Evolutionary conservation across 129 eudicot species (phyloP), one percentile per base, ranked within the genome.

Genomic region (Pulicaria dysenterica): DNA sequence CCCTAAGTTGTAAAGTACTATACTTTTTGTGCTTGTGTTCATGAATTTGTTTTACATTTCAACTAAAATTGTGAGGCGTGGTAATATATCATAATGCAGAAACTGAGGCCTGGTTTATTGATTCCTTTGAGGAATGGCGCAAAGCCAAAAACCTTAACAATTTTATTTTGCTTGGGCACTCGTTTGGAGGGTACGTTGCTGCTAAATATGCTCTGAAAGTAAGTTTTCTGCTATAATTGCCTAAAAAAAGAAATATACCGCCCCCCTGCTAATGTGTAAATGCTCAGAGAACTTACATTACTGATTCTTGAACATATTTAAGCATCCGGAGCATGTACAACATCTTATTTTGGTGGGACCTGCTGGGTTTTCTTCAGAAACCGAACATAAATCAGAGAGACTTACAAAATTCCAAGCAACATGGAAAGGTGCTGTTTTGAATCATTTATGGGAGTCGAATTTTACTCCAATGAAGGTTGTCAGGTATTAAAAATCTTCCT

Each of bases 101-200:
- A 81, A 93, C 98, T 45, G 98, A 94, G 83, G 95, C 87, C n/a
- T 94, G 98, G 96, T 94, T 94, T 84, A 85, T 90, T 70, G 96
- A 94, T 78, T 94, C 98, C 31, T 81, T 94, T 41, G 98, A 94
- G 84, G 96, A 85, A 83, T 94, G 98, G 98, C 92, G 98, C 43
- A 94, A 87, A 77, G 90, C 95, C 67, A 85, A 94, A 77, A 86
- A 94, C 58, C 95, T 94, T 65, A 88, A 86, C 80, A 94, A 85
- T 77, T 94, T 94, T 77, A 84, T 90, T 69, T 88, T 93, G 64
- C 95, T 93, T 61, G 98, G 98, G 49, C 96, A 94, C 74, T 94
- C 98, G 15, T 94, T 94, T 82, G 98, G 98, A 75, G 98, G 98
- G 44, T 94, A 94, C 73, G 84, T 94, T 80, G 98, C 96, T 60